A percentile compares a stretch with the other conserved stretches of the same genome.
These are phyloP conservation scores for Diutina scorzettiae DNA, from an alignment of 1,139 yeast species.

Conservation along the genomic window DNA sequence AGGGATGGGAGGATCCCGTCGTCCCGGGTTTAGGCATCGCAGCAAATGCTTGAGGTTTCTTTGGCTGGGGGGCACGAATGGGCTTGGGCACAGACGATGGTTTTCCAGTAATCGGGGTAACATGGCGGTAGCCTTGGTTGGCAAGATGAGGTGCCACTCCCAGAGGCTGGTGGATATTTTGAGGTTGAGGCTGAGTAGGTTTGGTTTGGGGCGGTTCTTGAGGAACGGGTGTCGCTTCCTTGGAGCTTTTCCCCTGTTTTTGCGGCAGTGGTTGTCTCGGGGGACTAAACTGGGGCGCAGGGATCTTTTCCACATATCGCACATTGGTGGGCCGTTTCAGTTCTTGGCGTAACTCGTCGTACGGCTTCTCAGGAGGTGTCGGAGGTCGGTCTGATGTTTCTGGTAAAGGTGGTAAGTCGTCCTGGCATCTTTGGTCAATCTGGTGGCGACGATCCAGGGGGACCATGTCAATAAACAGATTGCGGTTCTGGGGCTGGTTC, in stretches of 20 bases:
- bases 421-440: not conserved
- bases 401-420: conserved; percentile 7
- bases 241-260: conserved; percentile 5
- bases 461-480: conserved; percentile 4
- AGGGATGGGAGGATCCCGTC: conserved; percentile 10
- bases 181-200: conserved; percentile 7
- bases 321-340: conserved; percentile 10
- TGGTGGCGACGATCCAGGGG: not conserved
- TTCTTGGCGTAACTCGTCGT: conserved; percentile 1
- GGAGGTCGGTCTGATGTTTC: not conserved
- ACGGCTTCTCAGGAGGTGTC: conserved; percentile 5
- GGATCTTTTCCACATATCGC: conserved; percentile 9
- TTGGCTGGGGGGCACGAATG: not conserved
- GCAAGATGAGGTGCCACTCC: conserved; percentile 6
- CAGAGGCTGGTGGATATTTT: too few relatives aligned
- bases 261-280: conserved; percentile 8
- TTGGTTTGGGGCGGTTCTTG: conserved; percentile 8
- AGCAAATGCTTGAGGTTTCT: conserved; percentile 8
- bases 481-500: not conserved
- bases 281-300: conserved; percentile 6
- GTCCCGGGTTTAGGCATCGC: conserved; percentile 7
- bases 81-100: conserved; percentile 8
- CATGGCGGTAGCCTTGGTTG: conserved; percentile 7
- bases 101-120: conserved; percentile 8
- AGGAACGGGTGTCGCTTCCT: conserved; percentile 6